These are phyloP conservation scores for Didymella arachidicola DNA, from an alignment of 2,329 filamentous ascomycete genomes.

Conservation along the genomic window DNA sequence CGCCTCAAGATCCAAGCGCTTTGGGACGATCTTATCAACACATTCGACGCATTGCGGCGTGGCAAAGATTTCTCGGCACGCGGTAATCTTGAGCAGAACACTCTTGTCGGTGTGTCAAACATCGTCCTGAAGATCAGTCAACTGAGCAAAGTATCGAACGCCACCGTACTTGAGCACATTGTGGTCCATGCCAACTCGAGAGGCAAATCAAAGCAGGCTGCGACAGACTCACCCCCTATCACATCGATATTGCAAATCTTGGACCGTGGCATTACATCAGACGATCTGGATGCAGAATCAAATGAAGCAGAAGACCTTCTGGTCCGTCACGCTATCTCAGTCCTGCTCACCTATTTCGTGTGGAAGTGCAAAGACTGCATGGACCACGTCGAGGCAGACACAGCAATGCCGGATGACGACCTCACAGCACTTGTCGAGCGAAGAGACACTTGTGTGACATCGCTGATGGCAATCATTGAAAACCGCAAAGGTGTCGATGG, in stretches of 20 bases:
- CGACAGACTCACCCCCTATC: slow-evolving; percentile 59
- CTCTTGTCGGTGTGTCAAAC: slow-evolving; percentile 75
- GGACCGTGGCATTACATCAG: slow-evolving; percentile 72
- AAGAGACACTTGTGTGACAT: slow-evolving; percentile 60
- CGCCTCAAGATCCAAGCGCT: slow-evolving; percentile 80
- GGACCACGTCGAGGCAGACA: slow-evolving; percentile 47
- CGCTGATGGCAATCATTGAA: slow-evolving; percentile 60
- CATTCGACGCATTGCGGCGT: slow-evolving; percentile 73
- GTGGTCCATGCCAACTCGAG: slow-evolving; percentile 53
- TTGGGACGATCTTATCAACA: slow-evolving; percentile 84
- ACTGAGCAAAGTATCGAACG: slow-evolving; percentile 78
- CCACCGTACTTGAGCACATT: slow-evolving; percentile 73
- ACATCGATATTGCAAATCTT: slow-evolving; percentile 76
- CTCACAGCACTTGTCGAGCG: slow-evolving; percentile 64
- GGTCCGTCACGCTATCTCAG: slow-evolving; percentile 76
- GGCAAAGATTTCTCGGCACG: slow-evolving; percentile 75
- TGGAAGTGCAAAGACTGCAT: slow-evolving; percentile 76
- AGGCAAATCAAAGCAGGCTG: slow-evolving; percentile 38
- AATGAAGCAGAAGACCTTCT: slow-evolving; percentile 82
- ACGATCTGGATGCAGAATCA: slow-evolving; percentile 72
- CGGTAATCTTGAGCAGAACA: slow-evolving; percentile 70
- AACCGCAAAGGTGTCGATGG: slow-evolving; percentile 73
- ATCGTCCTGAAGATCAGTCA: slow-evolving; percentile 81
- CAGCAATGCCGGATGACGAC: slow-evolving; percentile 62
- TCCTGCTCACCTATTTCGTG: slow-evolving; percentile 89